Percentiles rank a stretch among this genome's conserved stretches.
Evolutionary conservation across 768 basidiomycete species (phyloP).

Genomic region (Lentinula sp.): DNA sequence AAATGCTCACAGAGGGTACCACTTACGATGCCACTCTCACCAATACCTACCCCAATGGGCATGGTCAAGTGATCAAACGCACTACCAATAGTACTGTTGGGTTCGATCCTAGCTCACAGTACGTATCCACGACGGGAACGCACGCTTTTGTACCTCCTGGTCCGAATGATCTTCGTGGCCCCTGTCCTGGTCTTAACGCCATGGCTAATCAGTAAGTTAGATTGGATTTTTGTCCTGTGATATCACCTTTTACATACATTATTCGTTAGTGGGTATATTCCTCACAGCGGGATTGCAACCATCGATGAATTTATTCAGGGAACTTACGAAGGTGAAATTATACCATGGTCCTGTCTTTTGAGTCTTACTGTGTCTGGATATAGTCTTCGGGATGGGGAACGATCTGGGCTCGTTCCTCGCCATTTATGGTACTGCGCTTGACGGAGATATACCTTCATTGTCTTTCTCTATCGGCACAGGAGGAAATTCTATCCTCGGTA

Average conservation of each 20-base stretch:
- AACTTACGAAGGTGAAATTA: neutral
- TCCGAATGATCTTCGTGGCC: constrained; percentile 6
- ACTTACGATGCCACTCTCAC: neutral
- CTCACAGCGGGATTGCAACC: neutral
- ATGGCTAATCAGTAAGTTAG: constrained; percentile 18
- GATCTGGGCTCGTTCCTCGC: neutral
- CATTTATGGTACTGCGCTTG: neutral
- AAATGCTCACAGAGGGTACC: neutral
- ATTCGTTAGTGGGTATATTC: neutral
- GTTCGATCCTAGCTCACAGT: neutral
- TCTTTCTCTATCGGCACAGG: neutral
- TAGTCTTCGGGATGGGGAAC: neutral
- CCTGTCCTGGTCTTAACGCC: constrained; percentile 22
- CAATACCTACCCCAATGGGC: no score
- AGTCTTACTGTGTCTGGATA: neutral
- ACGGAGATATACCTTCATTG: neutral
- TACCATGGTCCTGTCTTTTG: neutral
- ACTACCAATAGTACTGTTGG: neutral
- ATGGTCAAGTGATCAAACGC: neutral
- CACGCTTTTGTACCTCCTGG: neutral
- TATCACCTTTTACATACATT: neutral
- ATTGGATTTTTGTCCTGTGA: neutral
- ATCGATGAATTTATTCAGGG: neutral
- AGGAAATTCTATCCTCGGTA: neutral
- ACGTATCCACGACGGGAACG: neutral